phyloP scores from a whole-genome alignment of 441 rosid genomes.

The Cnidoscolus chayamansa region DNA sequence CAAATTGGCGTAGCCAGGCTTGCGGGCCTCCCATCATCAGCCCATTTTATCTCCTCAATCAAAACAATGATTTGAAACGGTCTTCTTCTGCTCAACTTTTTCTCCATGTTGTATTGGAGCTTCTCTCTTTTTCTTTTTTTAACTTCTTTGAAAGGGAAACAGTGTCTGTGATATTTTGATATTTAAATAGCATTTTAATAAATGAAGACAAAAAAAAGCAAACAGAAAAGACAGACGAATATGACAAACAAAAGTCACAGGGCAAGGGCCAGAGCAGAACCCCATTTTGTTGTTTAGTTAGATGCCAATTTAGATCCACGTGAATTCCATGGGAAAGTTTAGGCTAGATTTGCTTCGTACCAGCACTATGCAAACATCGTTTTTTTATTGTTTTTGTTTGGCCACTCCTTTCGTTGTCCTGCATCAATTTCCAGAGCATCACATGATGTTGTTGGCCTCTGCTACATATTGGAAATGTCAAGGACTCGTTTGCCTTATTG shows the following conservation, averaged over 20 bases:
- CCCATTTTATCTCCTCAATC: no score
- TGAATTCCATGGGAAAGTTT: background rate
- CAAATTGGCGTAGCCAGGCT: no score
- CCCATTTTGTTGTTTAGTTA: background rate
- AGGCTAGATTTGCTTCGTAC: background rate
- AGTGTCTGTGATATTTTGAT: no score
- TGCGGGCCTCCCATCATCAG: no score
- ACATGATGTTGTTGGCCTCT: constrained; percentile 7
- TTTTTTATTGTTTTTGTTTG: background rate
- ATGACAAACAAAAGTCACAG: constrained; percentile 20
- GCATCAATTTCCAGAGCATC: background rate
- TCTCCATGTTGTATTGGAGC: no score
- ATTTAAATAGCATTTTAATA: no score
- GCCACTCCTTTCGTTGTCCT: background rate
- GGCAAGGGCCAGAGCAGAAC: background rate
- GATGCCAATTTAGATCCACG: background rate
- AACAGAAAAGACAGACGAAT: background rate
- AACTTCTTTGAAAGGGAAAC: no score
- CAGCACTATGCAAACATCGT: background rate
- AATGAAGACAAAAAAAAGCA: no score
- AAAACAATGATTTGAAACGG: no score
- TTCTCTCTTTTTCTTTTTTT: no score
- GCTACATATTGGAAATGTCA: background rate
- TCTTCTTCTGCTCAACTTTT: no score
- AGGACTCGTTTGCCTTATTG: background rate